A percentile compares a stretch with the other conserved stretches of the same genome.
Evolutionary conservation across 768 basidiomycete genomes (phyloP).

Genomic region (Naganishia antarctica): DNA sequence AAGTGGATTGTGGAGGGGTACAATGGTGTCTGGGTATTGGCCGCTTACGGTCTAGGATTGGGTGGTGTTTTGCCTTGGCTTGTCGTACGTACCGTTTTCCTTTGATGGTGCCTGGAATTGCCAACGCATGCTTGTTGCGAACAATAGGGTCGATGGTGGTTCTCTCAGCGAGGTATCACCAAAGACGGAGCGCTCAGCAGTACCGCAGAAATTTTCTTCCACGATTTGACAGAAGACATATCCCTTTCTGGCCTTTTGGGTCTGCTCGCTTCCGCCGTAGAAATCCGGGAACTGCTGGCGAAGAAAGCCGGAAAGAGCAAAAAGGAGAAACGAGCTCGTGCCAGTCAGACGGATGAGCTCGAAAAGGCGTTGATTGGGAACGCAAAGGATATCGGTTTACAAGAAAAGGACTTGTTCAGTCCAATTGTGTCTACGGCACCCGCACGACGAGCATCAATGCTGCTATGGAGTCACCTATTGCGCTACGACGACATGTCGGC

Average conservation of each 20-base stretch:
- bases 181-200: slow-evolving; percentile 81
- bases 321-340: slow-evolving; percentile 45
- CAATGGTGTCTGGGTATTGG: slow-evolving; percentile 87
- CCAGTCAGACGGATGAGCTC: slow-evolving; percentile 43
- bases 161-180: slow-evolving; percentile 78
- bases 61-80: slow-evolving; percentile 78
- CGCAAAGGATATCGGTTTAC: slow-evolving; percentile 40
- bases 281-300: slow-evolving; percentile 42
- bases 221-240: slow-evolving; percentile 72
- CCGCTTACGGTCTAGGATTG: slow-evolving; percentile 77
- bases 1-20: slow-evolving; percentile 86
- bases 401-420: slow-evolving; percentile 30
- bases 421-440: slow-evolving; percentile 15
- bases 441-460: slow-evolving; percentile 57
- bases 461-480: slow-evolving; percentile 81
- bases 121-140: not conserved
- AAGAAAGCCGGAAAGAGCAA: slow-evolving; percentile 38
- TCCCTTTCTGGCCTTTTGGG: slow-evolving; percentile 67
- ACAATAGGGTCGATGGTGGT: slow-evolving; percentile 87
- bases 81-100: slow-evolving; percentile 57
- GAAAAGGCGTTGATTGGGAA: slow-evolving; percentile 43
- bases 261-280: slow-evolving; percentile 57
- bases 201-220: slow-evolving; percentile 85
- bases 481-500: slow-evolving; percentile 58
- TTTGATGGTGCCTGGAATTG: not conserved